phyloP scores from a whole-genome alignment of 176 grass and related monocot species.

The Secale cereale region DNA sequence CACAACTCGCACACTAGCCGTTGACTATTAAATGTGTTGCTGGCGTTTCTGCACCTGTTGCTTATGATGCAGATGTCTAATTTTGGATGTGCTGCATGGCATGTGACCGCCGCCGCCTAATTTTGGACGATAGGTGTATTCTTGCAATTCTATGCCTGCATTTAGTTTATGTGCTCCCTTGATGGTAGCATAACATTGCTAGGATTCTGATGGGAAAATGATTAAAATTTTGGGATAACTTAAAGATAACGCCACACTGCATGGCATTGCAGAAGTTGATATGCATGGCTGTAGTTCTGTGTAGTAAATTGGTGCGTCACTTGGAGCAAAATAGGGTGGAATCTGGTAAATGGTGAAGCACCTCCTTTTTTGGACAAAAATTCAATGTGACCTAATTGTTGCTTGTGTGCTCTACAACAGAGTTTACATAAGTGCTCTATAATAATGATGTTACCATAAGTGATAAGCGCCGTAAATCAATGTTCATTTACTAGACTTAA shows the following conservation, averaged over 20 bases:
- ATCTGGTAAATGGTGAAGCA: background rate
- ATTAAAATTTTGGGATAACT: background rate
- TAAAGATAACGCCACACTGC: background rate
- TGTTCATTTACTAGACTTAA: background rate
- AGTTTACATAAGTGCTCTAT: background rate
- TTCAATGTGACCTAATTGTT: background rate
- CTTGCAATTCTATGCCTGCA: background rate
- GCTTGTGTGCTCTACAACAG: background rate
- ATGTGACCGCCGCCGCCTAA: background rate
- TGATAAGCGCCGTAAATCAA: background rate
- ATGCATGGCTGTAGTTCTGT: background rate
- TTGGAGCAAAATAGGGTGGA: background rate
- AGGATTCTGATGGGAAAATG: background rate
- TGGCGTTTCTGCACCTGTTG: background rate
- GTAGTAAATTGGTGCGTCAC: background rate
- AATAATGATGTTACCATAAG: background rate
- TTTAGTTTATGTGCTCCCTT: background rate
- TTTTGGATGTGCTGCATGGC: background rate
- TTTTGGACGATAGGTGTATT: background rate
- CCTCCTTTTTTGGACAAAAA: background rate
- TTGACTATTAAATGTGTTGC: background rate
- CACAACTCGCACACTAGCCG: background rate
- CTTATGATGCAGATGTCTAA: background rate
- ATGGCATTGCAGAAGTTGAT: background rate
- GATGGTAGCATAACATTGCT: background rate